Conservation (phyloP, 2,329 filamentous ascomycete genomes). For the Epichloe coenophiala region DNA sequence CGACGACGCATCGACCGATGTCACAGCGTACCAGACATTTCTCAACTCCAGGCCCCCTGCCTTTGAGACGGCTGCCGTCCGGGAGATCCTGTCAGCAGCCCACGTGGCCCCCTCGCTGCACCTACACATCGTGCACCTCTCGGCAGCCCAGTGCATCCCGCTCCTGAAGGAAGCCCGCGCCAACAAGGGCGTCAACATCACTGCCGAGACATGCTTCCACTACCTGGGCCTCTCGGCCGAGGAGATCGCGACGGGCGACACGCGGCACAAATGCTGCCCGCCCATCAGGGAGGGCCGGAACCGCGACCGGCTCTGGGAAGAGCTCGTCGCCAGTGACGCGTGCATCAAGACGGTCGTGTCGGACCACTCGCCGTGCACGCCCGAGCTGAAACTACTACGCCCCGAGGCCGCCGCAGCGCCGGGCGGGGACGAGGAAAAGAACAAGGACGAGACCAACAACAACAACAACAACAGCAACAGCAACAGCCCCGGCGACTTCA, state of each 20-base stretch:
- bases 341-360: slow-evolving; percentile 87
- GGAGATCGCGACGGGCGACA: slow-evolving; percentile 71
- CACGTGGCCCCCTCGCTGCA: slow-evolving; percentile 68
- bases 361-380: slow-evolving; percentile 93
- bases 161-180: slow-evolving; percentile 61
- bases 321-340: slow-evolving; percentile 56
- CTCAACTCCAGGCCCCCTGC: slow-evolving; percentile 76
- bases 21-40: slow-evolving; percentile 78
- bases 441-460: background rate
- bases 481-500: slow-evolving; percentile 59
- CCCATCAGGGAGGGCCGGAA: slow-evolving; percentile 74
- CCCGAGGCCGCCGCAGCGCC: slow-evolving; percentile 29
- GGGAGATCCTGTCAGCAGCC: slow-evolving; percentile 72
- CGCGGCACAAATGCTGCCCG: slow-evolving; percentile 87
- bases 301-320: slow-evolving; percentile 76
- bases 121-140: slow-evolving; percentile 88
- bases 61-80: slow-evolving; percentile 84
- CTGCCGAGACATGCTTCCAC: slow-evolving; percentile 91
- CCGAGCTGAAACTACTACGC: slow-evolving; percentile 70
- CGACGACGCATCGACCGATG: slow-evolving; percentile 23
- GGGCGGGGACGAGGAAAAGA: background rate
- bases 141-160: slow-evolving; percentile 77
- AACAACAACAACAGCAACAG: no score
- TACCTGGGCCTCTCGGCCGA: slow-evolving; percentile 79
- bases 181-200: slow-evolving; percentile 62